phyloP scores from a whole-genome alignment of 2,329 filamentous ascomycete genomes.

The Aspergillus sp. region DNA sequence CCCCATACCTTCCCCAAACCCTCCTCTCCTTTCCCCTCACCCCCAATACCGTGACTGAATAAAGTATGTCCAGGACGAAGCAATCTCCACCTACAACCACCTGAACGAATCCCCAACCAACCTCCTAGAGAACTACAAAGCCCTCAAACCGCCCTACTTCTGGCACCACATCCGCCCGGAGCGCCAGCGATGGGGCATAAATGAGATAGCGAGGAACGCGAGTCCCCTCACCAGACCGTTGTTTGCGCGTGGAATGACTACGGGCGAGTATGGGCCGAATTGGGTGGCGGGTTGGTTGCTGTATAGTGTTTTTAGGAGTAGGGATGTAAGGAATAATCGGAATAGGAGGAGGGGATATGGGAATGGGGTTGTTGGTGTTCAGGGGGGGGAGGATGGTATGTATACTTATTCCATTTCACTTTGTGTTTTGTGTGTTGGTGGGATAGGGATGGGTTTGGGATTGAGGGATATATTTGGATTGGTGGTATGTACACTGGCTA shows the following conservation, averaged over 20 bases:
- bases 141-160: conserved; percentile 45
- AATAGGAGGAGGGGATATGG: conserved; percentile 39
- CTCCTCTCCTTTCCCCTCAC: neutral
- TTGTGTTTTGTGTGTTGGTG: too few relatives aligned
- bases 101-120: conserved; percentile 44
- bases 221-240: conserved; percentile 40
- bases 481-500: neutral
- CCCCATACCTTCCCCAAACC: neutral
- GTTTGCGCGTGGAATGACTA: conserved; percentile 44
- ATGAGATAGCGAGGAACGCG: conserved; percentile 46
- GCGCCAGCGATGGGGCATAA: conserved; percentile 43
- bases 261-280: conserved; percentile 48
- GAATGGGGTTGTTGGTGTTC: neutral
- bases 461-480: neutral
- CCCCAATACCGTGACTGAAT: too few relatives aligned
- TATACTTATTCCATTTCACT: too few relatives aligned
- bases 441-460: too few relatives aligned
- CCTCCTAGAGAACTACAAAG: conserved; percentile 43
- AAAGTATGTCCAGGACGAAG: conserved; percentile 38
- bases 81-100: conserved; percentile 45
- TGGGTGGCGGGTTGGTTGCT: conserved; percentile 51
- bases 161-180: conserved; percentile 51
- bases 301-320: conserved; percentile 51
- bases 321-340: conserved; percentile 50
- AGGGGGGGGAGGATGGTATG: conserved; percentile 16